Percentiles rank a stretch among this genome's conserved stretches.
Evolutionary conservation across 2,329 filamentous ascomycete genomes (phyloP).

Genomic region (Sporothrix sp.): DNA sequence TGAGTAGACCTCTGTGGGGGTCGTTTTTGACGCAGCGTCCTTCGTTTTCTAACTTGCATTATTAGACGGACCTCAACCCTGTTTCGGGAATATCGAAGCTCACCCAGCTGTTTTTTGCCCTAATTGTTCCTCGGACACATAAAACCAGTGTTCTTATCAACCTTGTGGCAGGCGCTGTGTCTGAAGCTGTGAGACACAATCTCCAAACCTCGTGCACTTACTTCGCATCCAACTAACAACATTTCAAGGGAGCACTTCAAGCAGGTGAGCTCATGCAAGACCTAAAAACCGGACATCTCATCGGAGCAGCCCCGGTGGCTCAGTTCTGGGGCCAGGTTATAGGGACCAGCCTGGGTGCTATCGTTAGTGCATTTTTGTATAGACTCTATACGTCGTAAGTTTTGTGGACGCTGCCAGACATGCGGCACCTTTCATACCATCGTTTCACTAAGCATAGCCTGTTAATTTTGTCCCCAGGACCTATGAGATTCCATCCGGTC

Average conservation of each 20-base stretch:
- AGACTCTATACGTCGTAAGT: constrained; percentile 64
- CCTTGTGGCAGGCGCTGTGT: constrained; percentile 79
- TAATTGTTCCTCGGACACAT: constrained; percentile 71
- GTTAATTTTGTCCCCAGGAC: constrained; percentile 40
- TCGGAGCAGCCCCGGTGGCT: constrained; percentile 84
- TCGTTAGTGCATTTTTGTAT: constrained; percentile 81
- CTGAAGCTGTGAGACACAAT: constrained; percentile 22
- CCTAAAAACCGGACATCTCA: constrained; percentile 86
- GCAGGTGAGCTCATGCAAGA: constrained; percentile 96
- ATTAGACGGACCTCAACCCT: constrained; percentile 76
- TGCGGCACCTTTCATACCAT: too few species aligned
- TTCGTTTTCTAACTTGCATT: neutral
- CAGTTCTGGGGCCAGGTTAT: constrained; percentile 97
- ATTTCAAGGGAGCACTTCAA: constrained; percentile 64
- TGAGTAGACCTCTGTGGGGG: neutral
- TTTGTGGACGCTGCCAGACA: too few species aligned
- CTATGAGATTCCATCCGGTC: constrained; percentile 75
- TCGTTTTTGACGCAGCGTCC: neutral
- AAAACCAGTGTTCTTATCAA: constrained; percentile 91
- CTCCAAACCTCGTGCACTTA: neutral
- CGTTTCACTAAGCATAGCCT: neutral
- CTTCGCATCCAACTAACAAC: constrained; percentile 48
- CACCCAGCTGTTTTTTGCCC: constrained; percentile 87
- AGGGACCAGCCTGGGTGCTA: constrained; percentile 73
- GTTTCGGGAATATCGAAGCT: constrained; percentile 95